Conservation (phyloP, 2,329 filamentous ascomycete species). For the Cytospora piceae region DNA sequence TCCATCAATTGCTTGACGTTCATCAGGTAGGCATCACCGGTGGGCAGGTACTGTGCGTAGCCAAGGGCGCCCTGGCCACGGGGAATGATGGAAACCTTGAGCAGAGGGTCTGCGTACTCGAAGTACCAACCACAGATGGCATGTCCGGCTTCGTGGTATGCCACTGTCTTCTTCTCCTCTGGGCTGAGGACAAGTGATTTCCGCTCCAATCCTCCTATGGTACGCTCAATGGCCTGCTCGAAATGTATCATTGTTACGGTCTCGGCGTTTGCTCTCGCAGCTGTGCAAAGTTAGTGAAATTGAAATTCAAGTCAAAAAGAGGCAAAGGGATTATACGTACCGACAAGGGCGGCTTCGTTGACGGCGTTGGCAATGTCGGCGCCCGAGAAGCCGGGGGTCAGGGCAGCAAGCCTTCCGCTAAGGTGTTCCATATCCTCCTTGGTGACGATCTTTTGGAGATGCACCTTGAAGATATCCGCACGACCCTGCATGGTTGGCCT, state of each 20-base stretch:
- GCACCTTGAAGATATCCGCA: conserved; percentile 94
- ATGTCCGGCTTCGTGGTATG: conserved; percentile 79
- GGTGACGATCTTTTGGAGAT: conserved; percentile 92
- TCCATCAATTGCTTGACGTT: conserved; percentile 96
- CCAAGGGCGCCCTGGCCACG: conserved; percentile 91
- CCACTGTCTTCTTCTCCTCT: conserved; percentile 76
- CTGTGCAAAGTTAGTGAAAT: conserved; percentile 48
- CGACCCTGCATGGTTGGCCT: conserved; percentile 95
- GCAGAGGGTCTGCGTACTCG: conserved; percentile 90
- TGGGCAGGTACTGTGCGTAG: conserved; percentile 96
- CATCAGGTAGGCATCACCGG: conserved; percentile 92
- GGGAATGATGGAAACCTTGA: conserved; percentile 98
- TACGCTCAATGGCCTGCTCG: conserved; percentile 95
- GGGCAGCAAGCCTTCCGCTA: conserved; percentile 82
- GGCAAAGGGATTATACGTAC: conserved; percentile 56
- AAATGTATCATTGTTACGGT: conserved; percentile 89
- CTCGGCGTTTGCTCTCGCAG: conserved; percentile 80
- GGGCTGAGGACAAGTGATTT: conserved; percentile 93
- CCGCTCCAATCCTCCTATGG: conserved; percentile 95
- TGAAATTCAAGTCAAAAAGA: background rate
- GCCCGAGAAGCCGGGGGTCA: conserved; percentile 96
- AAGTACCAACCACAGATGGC: conserved; percentile 99
- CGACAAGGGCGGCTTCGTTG: conserved; percentile 95
- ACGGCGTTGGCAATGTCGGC: conserved; percentile 98
- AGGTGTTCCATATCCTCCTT: conserved; percentile 87